Evolutionary conservation across 2,329 filamentous ascomycete genomes (phyloP).

Genomic region (Pezicula rhizophila): DNA sequence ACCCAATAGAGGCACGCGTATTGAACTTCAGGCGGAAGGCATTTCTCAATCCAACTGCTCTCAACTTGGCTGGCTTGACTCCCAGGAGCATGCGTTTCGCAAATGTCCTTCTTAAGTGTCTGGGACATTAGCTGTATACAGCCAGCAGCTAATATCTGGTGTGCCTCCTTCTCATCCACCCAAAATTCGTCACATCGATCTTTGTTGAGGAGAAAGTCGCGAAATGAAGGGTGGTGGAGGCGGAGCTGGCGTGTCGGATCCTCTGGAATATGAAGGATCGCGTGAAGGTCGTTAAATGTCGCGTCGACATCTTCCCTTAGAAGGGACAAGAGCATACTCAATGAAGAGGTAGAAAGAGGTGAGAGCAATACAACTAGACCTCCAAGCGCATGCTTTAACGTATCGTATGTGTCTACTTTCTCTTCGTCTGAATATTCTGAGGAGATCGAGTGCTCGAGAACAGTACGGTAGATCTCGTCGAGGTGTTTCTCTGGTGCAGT

Average conservation of each 20-base stretch:
- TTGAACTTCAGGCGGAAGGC: slow-evolving; percentile 27
- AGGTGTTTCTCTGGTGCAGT: neutral
- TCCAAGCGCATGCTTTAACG: neutral
- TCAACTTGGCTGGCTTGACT: slow-evolving; percentile 10
- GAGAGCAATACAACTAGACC: slow-evolving; percentile 2
- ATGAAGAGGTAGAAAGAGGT: neutral
- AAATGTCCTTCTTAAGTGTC: slow-evolving; percentile 21
- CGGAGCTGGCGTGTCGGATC: slow-evolving; percentile 7
- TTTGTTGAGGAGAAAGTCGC: slow-evolving; percentile 26
- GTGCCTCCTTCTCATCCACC: slow-evolving; percentile 26
- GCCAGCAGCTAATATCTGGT: slow-evolving; percentile 21
- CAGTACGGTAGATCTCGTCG: slow-evolving; percentile 1
- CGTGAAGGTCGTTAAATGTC: slow-evolving; percentile 15
- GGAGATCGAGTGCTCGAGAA: slow-evolving; percentile 1
- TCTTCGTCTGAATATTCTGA: neutral
- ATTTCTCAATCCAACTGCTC: slow-evolving; percentile 13
- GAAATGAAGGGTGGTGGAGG: slow-evolving; percentile 26
- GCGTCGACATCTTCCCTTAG: too few species aligned
- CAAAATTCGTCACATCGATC: slow-evolving; percentile 15
- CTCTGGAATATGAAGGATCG: slow-evolving; percentile 19
- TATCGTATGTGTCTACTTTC: neutral
- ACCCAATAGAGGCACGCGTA: slow-evolving; percentile 33
- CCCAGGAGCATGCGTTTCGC: slow-evolving; percentile 17
- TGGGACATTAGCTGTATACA: slow-evolving; percentile 27
- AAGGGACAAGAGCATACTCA: slow-evolving; percentile 3